A percentile compares a stretch with the other conserved stretches of the same genome.
phyloP scores from a whole-genome alignment of 2,329 filamentous ascomycete species.

The Cadophora gregata region DNA sequence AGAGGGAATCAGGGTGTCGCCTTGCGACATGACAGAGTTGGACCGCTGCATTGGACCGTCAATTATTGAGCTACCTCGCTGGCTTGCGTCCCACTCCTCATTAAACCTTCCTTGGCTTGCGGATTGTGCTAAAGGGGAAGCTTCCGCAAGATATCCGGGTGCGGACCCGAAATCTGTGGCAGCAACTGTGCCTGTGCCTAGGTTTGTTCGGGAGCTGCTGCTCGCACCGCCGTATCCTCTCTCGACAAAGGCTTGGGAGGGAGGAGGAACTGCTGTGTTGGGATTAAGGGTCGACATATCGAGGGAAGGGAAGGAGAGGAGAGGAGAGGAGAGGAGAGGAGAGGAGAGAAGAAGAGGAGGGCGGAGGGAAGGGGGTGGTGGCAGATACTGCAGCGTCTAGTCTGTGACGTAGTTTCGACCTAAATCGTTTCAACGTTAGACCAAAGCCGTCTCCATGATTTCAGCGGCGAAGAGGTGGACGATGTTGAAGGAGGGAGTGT shows the following conservation, averaged over 20 bases:
- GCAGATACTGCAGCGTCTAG: neutral
- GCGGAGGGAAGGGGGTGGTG: neutral
- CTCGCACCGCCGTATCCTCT: constrained; percentile 41
- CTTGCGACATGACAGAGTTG: constrained; percentile 55
- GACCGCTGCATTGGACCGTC: constrained; percentile 64
- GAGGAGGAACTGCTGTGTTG: constrained; percentile 36
- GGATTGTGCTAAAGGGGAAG: constrained; percentile 38
- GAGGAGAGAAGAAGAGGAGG: neutral
- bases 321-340: neutral
- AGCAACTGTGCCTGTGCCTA: constrained; percentile 22
- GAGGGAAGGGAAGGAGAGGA: neutral
- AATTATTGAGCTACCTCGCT: constrained; percentile 68
- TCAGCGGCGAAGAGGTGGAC: neutral
- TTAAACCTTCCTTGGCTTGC: constrained; percentile 59
- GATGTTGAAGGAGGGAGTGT: neutral
- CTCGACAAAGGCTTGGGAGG: constrained; percentile 39
- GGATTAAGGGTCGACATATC: constrained; percentile 37
- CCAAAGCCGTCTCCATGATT: neutral
- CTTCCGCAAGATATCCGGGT: constrained; percentile 35
- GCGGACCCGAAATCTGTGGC: constrained; percentile 38
- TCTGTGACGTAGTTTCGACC: constrained; percentile 26
- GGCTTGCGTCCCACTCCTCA: constrained; percentile 74
- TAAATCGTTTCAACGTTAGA: constrained; percentile 25
- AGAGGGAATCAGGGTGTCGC: constrained; percentile 48
- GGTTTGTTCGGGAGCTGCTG: constrained; percentile 33